Evolutionary conservation across 108 stramenopile genomes (phyloP).

Genomic region (Pinguiococcus pyrenoidosus): DNA sequence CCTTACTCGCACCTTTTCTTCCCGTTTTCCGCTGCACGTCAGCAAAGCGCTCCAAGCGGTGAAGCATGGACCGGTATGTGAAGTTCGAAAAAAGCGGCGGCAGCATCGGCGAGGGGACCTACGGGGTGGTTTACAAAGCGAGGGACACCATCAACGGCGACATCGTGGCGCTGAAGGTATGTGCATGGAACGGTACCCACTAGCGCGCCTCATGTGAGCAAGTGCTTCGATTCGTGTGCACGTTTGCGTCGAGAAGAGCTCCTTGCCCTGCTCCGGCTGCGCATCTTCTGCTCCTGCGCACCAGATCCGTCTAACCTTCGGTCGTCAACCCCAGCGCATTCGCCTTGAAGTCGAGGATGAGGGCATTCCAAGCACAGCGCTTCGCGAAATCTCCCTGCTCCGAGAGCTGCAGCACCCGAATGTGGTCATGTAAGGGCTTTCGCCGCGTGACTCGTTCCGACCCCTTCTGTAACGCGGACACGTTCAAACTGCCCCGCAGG

Average conservation of each 20-base stretch:
- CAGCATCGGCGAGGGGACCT: conserved; percentile 92
- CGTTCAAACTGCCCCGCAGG: conserved; percentile 13
- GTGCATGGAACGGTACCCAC: neutral
- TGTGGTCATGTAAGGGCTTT: conserved; percentile 33
- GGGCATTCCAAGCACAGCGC: conserved; percentile 93
- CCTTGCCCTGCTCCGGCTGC: neutral
- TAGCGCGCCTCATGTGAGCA: neutral
- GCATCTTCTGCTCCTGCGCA: neutral
- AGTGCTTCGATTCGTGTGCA: neutral
- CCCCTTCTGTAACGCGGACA: neutral
- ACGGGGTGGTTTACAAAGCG: conserved; percentile 98
- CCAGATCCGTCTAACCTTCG: neutral
- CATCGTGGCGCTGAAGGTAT: conserved; percentile 36
- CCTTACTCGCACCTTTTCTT: too few species aligned
- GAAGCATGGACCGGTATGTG: too few species aligned
- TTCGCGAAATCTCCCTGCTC: conserved; percentile 86
- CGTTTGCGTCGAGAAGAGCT: neutral
- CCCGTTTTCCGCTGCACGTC: too few species aligned
- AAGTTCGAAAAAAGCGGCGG: conserved; percentile 90
- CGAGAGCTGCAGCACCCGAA: conserved; percentile 86
- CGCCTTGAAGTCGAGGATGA: conserved; percentile 93
- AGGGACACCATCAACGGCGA: conserved; percentile 58
- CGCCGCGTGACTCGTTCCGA: neutral
- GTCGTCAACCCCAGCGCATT: conserved; percentile 33
- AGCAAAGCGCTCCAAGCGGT: too few species aligned